These are phyloP conservation scores for Globisporangium nunn DNA, from an alignment of 352 stramenopile genomes.

Conservation along the genomic window DNA sequence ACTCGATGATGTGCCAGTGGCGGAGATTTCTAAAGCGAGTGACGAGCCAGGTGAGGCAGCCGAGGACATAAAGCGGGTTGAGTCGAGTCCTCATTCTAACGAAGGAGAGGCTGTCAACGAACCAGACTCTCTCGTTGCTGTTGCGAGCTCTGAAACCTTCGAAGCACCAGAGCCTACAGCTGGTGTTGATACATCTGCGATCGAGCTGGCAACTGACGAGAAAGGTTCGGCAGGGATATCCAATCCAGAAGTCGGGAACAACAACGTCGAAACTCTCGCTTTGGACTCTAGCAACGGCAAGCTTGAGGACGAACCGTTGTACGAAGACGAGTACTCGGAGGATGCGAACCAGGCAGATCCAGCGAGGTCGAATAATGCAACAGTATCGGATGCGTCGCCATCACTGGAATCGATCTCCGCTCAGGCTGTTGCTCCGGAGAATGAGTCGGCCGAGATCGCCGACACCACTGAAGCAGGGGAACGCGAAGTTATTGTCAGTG, in stretches of 20 bases:
- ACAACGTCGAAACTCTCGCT: background rate
- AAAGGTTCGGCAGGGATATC: background rate
- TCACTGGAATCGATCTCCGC: background rate
- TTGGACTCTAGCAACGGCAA: background rate
- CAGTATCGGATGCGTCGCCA: background rate
- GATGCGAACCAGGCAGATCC: background rate
- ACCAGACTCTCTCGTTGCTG: background rate
- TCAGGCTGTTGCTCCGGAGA: background rate
- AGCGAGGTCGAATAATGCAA: background rate
- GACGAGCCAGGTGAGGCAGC: background rate
- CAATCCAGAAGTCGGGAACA: background rate
- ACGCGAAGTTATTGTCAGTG: too few species aligned
- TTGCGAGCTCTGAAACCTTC: background rate
- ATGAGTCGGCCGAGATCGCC: background rate
- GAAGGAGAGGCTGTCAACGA: background rate
- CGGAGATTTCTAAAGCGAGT: background rate
- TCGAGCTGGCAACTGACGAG: background rate
- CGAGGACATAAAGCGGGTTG: background rate
- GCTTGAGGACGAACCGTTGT: background rate
- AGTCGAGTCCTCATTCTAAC: background rate
- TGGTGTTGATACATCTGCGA: background rate
- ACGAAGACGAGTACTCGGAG: constrained; percentile 2
- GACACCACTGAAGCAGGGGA: background rate
- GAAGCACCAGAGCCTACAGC: background rate
- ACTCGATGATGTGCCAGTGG: background rate